Conservation (phyloP, 176 grass and related monocot species). For the Pontederia crassipes region DNA sequence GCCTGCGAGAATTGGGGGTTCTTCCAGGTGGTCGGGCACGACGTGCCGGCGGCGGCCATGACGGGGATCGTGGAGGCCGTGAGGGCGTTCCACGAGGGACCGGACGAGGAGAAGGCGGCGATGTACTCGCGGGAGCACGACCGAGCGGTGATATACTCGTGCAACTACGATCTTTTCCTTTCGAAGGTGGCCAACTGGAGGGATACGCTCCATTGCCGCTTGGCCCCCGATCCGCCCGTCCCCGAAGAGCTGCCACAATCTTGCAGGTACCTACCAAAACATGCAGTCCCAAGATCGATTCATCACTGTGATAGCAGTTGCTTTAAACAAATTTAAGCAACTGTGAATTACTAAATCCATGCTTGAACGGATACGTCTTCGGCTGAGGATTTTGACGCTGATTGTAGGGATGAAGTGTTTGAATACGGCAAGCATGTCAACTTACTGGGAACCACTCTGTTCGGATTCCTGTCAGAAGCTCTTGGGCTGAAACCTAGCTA, state of each 20-base stretch:
- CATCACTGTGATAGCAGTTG: too few relatives aligned
- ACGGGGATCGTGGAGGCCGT: conserved; percentile 8
- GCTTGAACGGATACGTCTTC: too few relatives aligned
- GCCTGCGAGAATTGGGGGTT: too few relatives aligned
- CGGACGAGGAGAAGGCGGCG: conserved; percentile 11
- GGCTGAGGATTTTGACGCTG: too few relatives aligned
- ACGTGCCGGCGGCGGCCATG: neutral
- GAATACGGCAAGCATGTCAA: conserved; percentile 37
- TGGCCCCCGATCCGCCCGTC: conserved; percentile 39
- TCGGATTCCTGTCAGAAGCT: conserved; percentile 43
- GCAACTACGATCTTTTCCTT: conserved; percentile 49
- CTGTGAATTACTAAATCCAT: too few relatives aligned
- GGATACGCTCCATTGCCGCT: conserved; percentile 47
- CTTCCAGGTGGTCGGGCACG: too few relatives aligned
- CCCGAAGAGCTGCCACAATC: conserved; percentile 25
- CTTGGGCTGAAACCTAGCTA: conserved; percentile 43
- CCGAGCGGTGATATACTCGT: conserved; percentile 42
- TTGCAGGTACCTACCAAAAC: too few relatives aligned
- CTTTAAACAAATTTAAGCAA: neutral
- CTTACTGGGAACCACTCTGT: conserved; percentile 32
- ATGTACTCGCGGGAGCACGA: conserved; percentile 43
- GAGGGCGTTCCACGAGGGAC: conserved; percentile 35
- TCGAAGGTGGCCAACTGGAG: conserved; percentile 29
- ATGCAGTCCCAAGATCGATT: too few relatives aligned
- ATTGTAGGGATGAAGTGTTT: conserved; percentile 21